Conservation (phyloP, 106 monocot genomes). For the Allium sativum region DNA sequence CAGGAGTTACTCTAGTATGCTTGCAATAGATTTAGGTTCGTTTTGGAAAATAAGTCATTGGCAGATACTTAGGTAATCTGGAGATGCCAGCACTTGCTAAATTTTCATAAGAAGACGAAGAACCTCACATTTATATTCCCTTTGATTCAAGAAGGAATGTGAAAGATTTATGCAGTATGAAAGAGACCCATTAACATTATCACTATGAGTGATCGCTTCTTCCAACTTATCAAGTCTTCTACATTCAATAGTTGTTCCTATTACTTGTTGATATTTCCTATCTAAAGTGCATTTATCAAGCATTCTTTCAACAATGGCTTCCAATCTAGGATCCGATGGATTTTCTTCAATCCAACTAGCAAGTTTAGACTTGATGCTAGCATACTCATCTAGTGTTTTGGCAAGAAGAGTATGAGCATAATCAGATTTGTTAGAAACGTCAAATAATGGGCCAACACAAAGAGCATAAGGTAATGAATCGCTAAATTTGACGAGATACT, state of each 20-base stretch:
- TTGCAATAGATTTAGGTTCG: slow-evolving; percentile 68
- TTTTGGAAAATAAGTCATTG: slow-evolving; percentile 95
- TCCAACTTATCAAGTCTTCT: slow-evolving; percentile 97
- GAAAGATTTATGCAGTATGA: slow-evolving; percentile 97
- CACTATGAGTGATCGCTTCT: slow-evolving; percentile 72
- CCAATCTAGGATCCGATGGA: slow-evolving; percentile 73
- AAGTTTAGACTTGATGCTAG: slow-evolving; percentile 59
- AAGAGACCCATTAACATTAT: slow-evolving; percentile 72
- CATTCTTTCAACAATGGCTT: slow-evolving; percentile 95
- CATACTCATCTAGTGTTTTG: slow-evolving; percentile 93
- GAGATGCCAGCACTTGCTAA: slow-evolving; percentile 65
- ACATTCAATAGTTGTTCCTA: slow-evolving; percentile 96
- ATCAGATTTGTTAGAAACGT: slow-evolving; percentile 88
- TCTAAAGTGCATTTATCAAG: slow-evolving; percentile 90
- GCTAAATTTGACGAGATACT: slow-evolving; percentile 91
- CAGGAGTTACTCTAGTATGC: slow-evolving; percentile 73
- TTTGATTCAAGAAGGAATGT: slow-evolving; percentile 79
- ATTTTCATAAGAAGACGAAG: slow-evolving; percentile 88
- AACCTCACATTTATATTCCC: slow-evolving; percentile 93
- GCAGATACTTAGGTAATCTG: slow-evolving; percentile 93
- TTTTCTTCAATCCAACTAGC: slow-evolving; percentile 33
- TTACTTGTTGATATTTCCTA: slow-evolving; percentile 98
- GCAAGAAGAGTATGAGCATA: slow-evolving; percentile 85
- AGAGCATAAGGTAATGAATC: slow-evolving; percentile 93
- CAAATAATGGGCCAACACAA: slow-evolving; percentile 89